Evolutionary conservation across 2,329 filamentous ascomycete species (phyloP), one percentile per base, ranked within the genome.

Genomic region (Neonectria ditissima): DNA sequence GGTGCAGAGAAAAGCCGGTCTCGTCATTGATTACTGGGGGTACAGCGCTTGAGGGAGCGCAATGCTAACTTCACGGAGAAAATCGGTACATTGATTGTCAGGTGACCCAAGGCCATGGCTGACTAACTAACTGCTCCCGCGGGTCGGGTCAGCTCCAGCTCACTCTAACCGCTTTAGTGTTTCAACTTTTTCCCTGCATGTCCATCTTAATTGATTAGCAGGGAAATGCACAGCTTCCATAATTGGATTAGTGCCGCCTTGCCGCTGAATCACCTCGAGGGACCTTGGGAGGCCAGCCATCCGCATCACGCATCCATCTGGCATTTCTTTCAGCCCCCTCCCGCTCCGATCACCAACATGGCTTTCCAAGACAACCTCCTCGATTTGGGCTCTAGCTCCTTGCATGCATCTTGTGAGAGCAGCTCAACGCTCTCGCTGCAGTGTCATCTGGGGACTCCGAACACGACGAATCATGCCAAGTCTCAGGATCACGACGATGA

Each of bases 81-180:
- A 41, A 41, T 41, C 37, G 37, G 37, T 41, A 18, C 37, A n/a
- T n/a, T n/a, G n/a, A 41, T 41, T 41, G 37, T 41, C 37, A 41
- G 37, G 37, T 41, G 37, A 41, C 37, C 37, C 2, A 41, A 41
- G 37, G 37, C 37, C 37, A 41, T 41, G 37, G 37, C 37, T 41
- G 37, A n/a, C n/a, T n/a, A n/a, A 41, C 37, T 41, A 41, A 41
- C 37, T 41, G 37, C 37, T 41, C 37, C 37, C 18, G 37, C 37
- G 37, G 37, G 37, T 41, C 37, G 14, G 16, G 16, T 41, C 37
- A 41, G 37, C 30, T 34, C 30, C 30, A 34, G 30, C 37, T 41
- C 37, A 41, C 37, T 41, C 37, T 41, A 41, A 41, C 37, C 37
- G 37, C 18, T 41, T 41, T 41, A 41, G 37, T 41, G 37, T 41